Percentiles rank a stretch among this genome's conserved stretches.
phyloP scores from a whole-genome alignment of 1,284 basidiomycete genomes.

The Caloboletus inedulis region DNA sequence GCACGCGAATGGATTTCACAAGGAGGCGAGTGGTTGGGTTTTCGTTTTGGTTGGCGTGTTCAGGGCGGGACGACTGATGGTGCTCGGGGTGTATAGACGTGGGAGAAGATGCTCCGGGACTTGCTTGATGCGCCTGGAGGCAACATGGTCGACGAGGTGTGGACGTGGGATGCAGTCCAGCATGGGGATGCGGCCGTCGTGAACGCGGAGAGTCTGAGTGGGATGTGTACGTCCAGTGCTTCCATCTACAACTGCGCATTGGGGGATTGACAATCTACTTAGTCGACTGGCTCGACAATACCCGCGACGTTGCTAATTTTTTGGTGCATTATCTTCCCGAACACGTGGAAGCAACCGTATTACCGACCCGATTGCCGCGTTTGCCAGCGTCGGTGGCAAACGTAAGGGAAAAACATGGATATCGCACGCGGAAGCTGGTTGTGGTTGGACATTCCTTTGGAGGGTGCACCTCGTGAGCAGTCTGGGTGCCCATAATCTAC shows the following conservation, averaged over 20 bases:
- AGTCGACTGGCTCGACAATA: slow-evolving; percentile 71
- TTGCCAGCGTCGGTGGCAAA: slow-evolving; percentile 42
- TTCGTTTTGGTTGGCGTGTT: neutral
- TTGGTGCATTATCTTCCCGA: slow-evolving; percentile 57
- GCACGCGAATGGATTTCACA: slow-evolving; percentile 82
- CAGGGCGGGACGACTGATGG: neutral
- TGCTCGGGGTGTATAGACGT: slow-evolving; percentile 44
- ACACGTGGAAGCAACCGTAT: slow-evolving; percentile 25
- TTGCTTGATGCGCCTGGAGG: slow-evolving; percentile 41
- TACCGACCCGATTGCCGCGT: slow-evolving; percentile 52
- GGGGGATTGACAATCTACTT: neutral
- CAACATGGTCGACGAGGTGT: slow-evolving; percentile 65
- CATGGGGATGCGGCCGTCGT: slow-evolving; percentile 74
- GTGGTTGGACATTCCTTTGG: slow-evolving; percentile 83
- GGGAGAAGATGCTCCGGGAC: slow-evolving; percentile 58
- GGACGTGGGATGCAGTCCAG: slow-evolving; percentile 74
- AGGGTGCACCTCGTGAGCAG: slow-evolving; percentile 63
- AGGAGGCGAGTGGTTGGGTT: slow-evolving; percentile 59
- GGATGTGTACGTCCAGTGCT: slow-evolving; percentile 44
- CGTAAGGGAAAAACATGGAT: slow-evolving; percentile 43
- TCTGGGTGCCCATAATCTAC: neutral
- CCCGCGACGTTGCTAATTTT: slow-evolving; percentile 74
- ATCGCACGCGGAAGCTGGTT: slow-evolving; percentile 49
- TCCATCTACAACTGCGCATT: neutral
- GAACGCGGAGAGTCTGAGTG: slow-evolving; percentile 54